phyloP scores from a whole-genome alignment of 1,284 basidiomycete species.

The Sphagnurus paluster region DNA sequence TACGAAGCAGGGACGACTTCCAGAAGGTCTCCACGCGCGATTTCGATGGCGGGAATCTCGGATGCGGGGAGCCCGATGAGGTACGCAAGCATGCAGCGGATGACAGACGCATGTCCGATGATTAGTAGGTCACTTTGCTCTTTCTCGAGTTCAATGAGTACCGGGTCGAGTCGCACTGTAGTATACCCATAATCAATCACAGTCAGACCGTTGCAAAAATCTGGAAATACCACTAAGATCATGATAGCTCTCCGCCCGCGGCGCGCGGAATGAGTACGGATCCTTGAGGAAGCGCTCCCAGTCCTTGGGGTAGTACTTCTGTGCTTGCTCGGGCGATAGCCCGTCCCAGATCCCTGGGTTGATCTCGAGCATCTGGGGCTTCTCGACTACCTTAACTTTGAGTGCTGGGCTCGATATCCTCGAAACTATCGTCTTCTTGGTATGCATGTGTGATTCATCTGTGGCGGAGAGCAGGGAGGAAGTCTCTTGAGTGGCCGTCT shows the following conservation, averaged over 20 bases:
- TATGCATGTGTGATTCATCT: too few species aligned
- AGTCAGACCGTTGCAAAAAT: too few species aligned
- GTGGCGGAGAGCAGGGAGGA: slow-evolving; percentile 5
- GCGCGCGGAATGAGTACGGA: slow-evolving; percentile 92
- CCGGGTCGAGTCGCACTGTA: slow-evolving; percentile 88
- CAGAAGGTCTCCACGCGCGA: slow-evolving; percentile 86
- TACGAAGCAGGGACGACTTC: slow-evolving; percentile 91
- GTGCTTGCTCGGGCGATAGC: slow-evolving; percentile 86
- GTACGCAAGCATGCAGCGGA: slow-evolving; percentile 91
- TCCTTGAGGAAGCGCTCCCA: slow-evolving; percentile 92
- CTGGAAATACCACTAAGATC: slow-evolving; percentile 34
- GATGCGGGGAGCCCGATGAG: slow-evolving; percentile 93
- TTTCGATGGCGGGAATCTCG: slow-evolving; percentile 96
- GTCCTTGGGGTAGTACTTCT: slow-evolving; percentile 89
- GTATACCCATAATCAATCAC: too few species aligned
- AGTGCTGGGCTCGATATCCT: slow-evolving; percentile 28
- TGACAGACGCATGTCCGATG: slow-evolving; percentile 97
- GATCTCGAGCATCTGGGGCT: slow-evolving; percentile 95
- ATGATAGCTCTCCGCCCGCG: slow-evolving; percentile 91
- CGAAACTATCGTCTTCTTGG: slow-evolving; percentile 16
- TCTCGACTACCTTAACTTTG: slow-evolving; percentile 86
- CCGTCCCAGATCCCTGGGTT: slow-evolving; percentile 98
- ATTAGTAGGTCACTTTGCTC: slow-evolving; percentile 94
- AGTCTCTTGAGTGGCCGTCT: slow-evolving; percentile 20
- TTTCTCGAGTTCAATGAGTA: slow-evolving; percentile 97